A percentile compares a stretch with the other conserved stretches of the same genome.
Evolutionary conservation across 2,329 filamentous ascomycete genomes (phyloP).

Genomic region (Tolypocladium nubicola): DNA sequence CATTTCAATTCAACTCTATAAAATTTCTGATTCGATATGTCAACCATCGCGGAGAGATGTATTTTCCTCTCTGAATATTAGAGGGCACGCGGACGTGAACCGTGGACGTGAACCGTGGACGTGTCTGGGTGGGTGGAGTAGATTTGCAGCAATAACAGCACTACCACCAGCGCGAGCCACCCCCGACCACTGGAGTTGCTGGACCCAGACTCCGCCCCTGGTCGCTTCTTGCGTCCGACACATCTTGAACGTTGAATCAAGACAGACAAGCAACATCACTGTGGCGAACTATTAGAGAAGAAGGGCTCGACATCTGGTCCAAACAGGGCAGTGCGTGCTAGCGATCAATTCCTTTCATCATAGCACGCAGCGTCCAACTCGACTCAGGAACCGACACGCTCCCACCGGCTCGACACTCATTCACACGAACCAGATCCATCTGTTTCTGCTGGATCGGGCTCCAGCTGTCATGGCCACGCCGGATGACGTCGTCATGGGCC

Average conservation of each 20-base stretch:
- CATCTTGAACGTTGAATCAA: neutral
- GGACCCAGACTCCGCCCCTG: neutral
- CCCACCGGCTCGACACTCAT: too few relatives aligned
- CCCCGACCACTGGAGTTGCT: too few relatives aligned
- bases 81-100: neutral
- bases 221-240: neutral
- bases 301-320: neutral
- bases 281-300: neutral
- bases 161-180: too few relatives aligned
- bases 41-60: too few relatives aligned
- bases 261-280: too few relatives aligned
- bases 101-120: neutral
- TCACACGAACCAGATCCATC: neutral
- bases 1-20: too few relatives aligned
- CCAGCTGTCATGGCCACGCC: slow-evolving; percentile 17
- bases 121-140: neutral
- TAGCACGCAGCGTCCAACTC: neutral
- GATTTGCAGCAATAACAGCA: neutral
- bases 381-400: neutral
- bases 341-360: neutral
- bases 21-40: too few relatives aligned
- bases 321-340: neutral
- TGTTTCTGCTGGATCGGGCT: neutral
- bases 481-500: slow-evolving; percentile 19
- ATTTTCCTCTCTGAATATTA: too few relatives aligned